Evolutionary conservation across 805 yeast species (phyloP), one percentile per base, ranked within the genome.

Genomic region (Wickerhamomyces alni): DNA sequence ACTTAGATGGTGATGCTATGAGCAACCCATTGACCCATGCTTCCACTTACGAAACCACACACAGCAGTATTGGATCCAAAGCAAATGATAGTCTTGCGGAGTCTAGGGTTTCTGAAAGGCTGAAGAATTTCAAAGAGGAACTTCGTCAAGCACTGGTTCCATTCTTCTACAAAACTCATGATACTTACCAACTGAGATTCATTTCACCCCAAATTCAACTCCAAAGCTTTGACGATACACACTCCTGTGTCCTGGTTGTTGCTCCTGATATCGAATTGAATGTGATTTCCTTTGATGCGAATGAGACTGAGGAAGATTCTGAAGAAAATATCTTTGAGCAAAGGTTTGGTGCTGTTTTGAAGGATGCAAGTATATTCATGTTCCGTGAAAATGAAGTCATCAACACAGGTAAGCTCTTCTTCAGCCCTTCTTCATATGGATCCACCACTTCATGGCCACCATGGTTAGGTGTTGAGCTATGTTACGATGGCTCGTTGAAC

Each of bases 181-280:
- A 80, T 38, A 75, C 83, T 32, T 83, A 78, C 54, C 65, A 80
- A 45, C 69, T 89, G 24, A 79, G 79, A 43, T 66, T 91, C 32
- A 65, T 82, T 6, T 75, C 87, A 21, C 96, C 97, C 0, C 96
- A 91, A 58, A 75, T 88, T 35, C 97, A 89, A 55, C 51, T 83
- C 19, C 69, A 75, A 35, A 67, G 75, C 13, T 69, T 69, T 24
- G 67, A 68, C 39, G 70, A 72, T 19, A 71, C 67, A 2, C 77
- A 75, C 32, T 66, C 83, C 2, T 75, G 85, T 37, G 68, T 87
- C 11, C 58, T 88, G 26, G 67, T 89, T n/a, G 73, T 84, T 2
- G 75, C 95, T 0, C 93, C 91, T 10, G 68, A 66, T 31, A 77
- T 89, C 39, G 82, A 83, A 49, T 57, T 81, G 21, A 78, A 83